Conservation (phyloP, 2,329 filamentous ascomycete genomes). For the Penicillium sp. region DNA sequence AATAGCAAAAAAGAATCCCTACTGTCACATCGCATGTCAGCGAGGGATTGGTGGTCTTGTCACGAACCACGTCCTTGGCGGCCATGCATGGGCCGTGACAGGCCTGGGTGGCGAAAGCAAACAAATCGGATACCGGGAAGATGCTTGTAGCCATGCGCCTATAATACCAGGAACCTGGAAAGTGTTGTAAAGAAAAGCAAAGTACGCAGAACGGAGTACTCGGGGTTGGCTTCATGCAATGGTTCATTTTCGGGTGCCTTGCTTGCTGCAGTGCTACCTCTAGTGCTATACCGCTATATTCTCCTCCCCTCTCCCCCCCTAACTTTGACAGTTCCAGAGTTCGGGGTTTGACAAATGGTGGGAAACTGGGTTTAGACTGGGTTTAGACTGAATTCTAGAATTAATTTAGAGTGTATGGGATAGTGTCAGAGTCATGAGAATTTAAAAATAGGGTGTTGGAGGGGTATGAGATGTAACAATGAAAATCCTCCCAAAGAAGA, state of each 20-base stretch:
- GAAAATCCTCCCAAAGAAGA: not conserved
- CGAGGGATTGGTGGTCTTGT: conserved; percentile 4
- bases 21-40: not conserved
- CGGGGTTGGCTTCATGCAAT: not conserved
- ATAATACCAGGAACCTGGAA: not conserved
- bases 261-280: not conserved
- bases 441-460: too few relatives aligned
- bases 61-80: conserved; percentile 6
- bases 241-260: not conserved
- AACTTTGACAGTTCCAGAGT: not conserved
- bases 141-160: not conserved
- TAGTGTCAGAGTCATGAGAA: too few relatives aligned
- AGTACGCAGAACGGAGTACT: not conserved
- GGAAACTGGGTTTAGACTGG: not conserved
- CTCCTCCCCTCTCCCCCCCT: not conserved
- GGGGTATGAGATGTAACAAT: too few relatives aligned
- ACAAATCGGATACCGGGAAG: not conserved
- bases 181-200: not conserved
- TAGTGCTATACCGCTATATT: not conserved
- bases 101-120: conserved; percentile 1
- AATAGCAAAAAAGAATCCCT: not conserved
- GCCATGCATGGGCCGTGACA: not conserved
- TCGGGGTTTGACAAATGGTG: not conserved
- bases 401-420: too few relatives aligned
- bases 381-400: not conserved